Base-by-base conservation (phyloP, 2,329 filamentous ascomycete species). In the Apiospora arundinis region DNA sequence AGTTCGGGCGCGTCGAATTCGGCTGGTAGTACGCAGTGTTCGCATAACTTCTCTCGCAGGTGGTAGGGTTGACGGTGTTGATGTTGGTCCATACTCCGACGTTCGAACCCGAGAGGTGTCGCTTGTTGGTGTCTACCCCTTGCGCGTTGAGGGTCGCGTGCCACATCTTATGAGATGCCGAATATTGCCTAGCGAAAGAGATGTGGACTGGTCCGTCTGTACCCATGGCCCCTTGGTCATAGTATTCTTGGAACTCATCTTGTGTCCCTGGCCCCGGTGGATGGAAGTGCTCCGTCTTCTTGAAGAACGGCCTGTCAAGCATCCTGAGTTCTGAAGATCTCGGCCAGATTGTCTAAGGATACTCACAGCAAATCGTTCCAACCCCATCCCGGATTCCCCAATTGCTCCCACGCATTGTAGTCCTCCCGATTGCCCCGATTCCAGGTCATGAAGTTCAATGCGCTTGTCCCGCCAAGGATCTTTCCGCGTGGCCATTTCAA, bases 401-500 rank as follows among this genome's bases (percentile, higher is more conserved):
- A 78, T 42, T 82, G 78, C 7, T 85, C 85, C 89, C 89, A 92
- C 0, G 83, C 84, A 77, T 91, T 85, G 65, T 88, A 87, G 63
- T 89, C 87, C 46, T 82, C 81, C 46, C 76, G 80, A 67, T 81
- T 82, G 8, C 83, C 86, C 44, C 85, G 82, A 69, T 83, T 84
- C 82, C 83, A 85, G 67, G 88, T 86, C 86, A 90, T 87, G 73
- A 87, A 88, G 74, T 91, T 91, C 67, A 91, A 83, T 0, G 87
- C 87, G 21, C 85, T 88, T 8, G 90, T 90, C 8, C 91, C 92
- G 23, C 92, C 92, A 0, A 93, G 83, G 0, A 89, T 86, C 71
- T 81, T 85, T 8, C 85, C 85, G 18, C 84, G 77, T 0, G 82
- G 81, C 81, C 82, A 85, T 12, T 80, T 74, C 28, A 87, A 74